Percentiles rank a stretch among this genome's conserved stretches.
phyloP scores from a whole-genome alignment of 331 rosid genomes.

The Spiraea crenata region DNA sequence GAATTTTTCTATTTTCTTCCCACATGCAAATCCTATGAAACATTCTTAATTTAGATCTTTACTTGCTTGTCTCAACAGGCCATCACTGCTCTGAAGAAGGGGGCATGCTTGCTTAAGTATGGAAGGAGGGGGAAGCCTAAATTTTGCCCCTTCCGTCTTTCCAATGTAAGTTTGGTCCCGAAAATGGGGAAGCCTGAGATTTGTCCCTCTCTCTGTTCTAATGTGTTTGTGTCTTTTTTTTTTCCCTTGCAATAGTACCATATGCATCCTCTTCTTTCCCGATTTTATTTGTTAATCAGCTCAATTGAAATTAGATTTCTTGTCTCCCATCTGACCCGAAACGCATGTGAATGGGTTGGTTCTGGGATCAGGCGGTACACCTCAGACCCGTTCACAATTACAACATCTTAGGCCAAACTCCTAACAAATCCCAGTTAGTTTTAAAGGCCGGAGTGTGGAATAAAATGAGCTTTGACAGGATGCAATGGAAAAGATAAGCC shows the following conservation, averaged over 20 bases:
- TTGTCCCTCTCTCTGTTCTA: neutral
- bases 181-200: neutral
- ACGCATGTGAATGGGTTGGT: neutral
- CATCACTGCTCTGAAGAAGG: conserved; percentile 94
- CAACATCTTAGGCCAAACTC: neutral
- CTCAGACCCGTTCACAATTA: neutral
- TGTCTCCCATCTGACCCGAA: neutral
- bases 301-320: neutral
- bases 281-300: neutral
- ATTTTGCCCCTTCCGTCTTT: conserved; percentile 92
- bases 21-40: conserved; percentile 14
- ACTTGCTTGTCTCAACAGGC: conserved; percentile 61
- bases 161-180: conserved; percentile 67
- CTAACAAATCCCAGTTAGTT: neutral
- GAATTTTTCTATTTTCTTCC: conserved; percentile 15
- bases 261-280: neutral
- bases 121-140: conserved; percentile 99
- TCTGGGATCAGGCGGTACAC: neutral
- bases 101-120: conserved; percentile 92
- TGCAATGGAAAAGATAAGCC: neutral
- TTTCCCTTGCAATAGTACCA: conserved; percentile 2
- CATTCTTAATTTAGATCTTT: conserved; percentile 26
- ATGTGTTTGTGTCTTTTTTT: conserved; percentile 15
- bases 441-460: neutral
- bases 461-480: neutral